Evolutionary conservation across 2,329 filamentous ascomycete species (phyloP), one percentile per base, ranked within the genome.

Genomic region (Leptographium lundbergii): DNA sequence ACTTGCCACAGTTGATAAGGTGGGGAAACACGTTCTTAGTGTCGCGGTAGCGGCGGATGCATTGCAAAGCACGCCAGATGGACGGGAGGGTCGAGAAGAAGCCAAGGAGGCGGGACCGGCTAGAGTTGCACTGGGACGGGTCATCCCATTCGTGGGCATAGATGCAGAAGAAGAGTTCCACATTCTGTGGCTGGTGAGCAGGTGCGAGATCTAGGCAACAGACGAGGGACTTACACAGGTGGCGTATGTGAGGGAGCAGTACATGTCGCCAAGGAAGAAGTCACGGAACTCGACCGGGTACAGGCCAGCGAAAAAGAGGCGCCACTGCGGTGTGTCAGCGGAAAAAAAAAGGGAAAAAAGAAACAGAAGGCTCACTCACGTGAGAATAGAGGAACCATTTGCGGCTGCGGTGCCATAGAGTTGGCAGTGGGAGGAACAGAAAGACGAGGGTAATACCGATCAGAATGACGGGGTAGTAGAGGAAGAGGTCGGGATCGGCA

Each of bases 181-280:
- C 81, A 67, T 97, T 96, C 87, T 90, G 61, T 11, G 48, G 7
- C 6, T 56, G 64, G 53, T 58, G 56, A 59, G 51, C 5, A 32
- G 14, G 32, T 34, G 32, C 32, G 9, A 9, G 32, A 10, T 34
- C 32, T 34, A 39, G 2, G 36, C 36, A 39, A 4, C 36, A 17
- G 36, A 17, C 36, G 36, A 39, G 36, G 2, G 7, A 81, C 87
- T 75, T 78, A 92, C 89, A 61, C 89, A 87, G 72, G 89, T 89
- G 19, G 87, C 81, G 71, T 99, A 99, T 6, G 91, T 95, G 59
- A 95, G 77, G 3, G 94, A 97, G 72, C 92, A 97, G 71, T 95
- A 96, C 78, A 97, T 96, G 69, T 99, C 94, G 57, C 94, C 94
- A 0, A 97, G 80, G 72, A 96, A 97, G 74, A 99, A 97, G 72